Evolutionary conservation across 1,284 basidiomycete species (phyloP), one percentile per base, ranked within the genome.

Genomic region (Irpex sp.): DNA sequence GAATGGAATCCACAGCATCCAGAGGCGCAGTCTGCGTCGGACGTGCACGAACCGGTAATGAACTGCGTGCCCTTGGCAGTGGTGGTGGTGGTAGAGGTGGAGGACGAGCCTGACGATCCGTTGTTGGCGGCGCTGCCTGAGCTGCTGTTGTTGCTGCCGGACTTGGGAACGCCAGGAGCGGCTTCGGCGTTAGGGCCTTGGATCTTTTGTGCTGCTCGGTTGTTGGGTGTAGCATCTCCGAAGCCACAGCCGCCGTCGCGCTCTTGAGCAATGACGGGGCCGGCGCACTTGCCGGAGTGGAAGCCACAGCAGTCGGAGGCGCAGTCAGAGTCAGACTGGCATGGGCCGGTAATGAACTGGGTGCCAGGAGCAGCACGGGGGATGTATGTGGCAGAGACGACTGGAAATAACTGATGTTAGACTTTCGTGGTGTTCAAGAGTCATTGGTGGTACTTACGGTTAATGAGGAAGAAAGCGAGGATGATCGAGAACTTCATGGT

Each of bases 301-400:
- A 54, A 54, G 52, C 52, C 52, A 35, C 52, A 54, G 52, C 52
- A 54, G 52, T 21, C 52, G 28, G 52, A 54, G 12, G 52, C 52
- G 16, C 52, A 54, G 28, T 54, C 52, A 54, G 21, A 8, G 33
- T 54, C 52, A 1, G 28, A 16, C 12, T 54, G 52, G 52, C 52
- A 54, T 18, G 28, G 23, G 9, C 52, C 52, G 35, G 52, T 54
- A 14, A 54, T 54, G 52, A 54, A 54, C 52, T 54, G 52, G 52
- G 52, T 54, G 10, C 52, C 52, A 35, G 52, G 28, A 21, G 23
- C 16, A 12, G 28, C 52, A 36, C 52, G 52, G 14, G 52, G 52
- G 33, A 54, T 54, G 28, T 54, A 54, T 28, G 52, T 54, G 35
- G 52, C 52, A 4, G 52, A 16, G 21, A 54, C 52, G 21, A 54